Percentiles rank a stretch among this genome's conserved stretches.
Conservation (phyloP, 345 rosid genomes). For the Eucalyptus curtisii region DNA sequence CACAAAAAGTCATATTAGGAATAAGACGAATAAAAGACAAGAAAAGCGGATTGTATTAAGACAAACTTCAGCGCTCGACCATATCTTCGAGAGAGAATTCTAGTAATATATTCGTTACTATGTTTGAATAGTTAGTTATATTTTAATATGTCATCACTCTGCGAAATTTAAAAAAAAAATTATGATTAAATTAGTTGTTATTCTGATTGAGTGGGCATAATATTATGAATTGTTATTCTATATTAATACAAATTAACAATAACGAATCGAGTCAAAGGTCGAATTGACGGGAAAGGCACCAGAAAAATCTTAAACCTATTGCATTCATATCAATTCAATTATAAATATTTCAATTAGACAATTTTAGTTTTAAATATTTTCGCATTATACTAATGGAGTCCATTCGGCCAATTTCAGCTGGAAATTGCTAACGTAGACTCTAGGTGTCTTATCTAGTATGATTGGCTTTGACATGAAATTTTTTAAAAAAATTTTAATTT, state of each 20-base stretch:
- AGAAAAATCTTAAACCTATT: no score
- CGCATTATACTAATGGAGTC: no score
- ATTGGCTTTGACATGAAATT: no score
- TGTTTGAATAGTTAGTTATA: neutral
- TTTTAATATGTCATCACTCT: neutral
- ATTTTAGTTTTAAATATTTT: no score
- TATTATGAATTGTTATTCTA: neutral
- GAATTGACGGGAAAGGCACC: neutral
- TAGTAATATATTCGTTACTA: neutral
- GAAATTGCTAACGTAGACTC: neutral
- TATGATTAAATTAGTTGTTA: no score
- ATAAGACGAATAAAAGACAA: neutral
- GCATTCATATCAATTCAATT: neutral
- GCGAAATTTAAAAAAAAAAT: neutral
- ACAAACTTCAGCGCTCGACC: neutral
- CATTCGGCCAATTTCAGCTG: no score
- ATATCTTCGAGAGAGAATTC: neutral
- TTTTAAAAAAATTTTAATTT: no score
- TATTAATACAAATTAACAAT: neutral
- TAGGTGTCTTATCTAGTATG: neutral
- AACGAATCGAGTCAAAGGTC: neutral
- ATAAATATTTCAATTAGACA: no score
- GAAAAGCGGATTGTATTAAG: neutral
- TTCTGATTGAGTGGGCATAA: neutral
- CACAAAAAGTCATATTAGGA: neutral